Percentiles rank a stretch among this genome's conserved stretches.
These are phyloP conservation scores for Moelleriella libera DNA, from an alignment of 2,329 filamentous ascomycete species.

Conservation along the genomic window DNA sequence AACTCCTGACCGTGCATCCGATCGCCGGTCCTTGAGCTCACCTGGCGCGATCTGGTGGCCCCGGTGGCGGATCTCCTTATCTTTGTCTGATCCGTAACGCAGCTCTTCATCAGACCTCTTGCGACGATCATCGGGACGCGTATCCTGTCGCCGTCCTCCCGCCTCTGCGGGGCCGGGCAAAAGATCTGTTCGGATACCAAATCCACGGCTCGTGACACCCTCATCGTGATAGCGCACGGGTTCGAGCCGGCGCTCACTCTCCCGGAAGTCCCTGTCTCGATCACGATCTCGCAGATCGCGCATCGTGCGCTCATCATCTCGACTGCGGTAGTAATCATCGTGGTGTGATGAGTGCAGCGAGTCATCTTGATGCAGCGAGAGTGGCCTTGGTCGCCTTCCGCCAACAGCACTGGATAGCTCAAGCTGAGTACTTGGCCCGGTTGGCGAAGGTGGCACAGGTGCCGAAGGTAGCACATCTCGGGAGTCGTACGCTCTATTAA, in stretches of 20 bases:
- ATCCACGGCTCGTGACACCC: constrained; percentile 30
- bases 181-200: constrained; percentile 33
- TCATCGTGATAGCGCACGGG: constrained; percentile 29
- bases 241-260: constrained; percentile 16
- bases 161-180: constrained; percentile 25
- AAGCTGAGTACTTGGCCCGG: constrained; percentile 9
- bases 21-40: constrained; percentile 14
- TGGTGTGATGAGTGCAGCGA: constrained; percentile 26
- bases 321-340: constrained; percentile 33
- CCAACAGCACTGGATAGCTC: constrained; percentile 6
- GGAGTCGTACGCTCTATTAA: constrained; percentile 39
- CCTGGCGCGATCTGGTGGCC: constrained; percentile 11
- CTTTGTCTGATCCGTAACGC: constrained; percentile 12
- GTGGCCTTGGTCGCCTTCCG: constrained; percentile 21
- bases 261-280: constrained; percentile 13
- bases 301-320: constrained; percentile 30
- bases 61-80: constrained; percentile 15
- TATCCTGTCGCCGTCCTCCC: constrained; percentile 21
- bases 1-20: constrained; percentile 15
- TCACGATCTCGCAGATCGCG: constrained; percentile 29
- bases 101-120: constrained; percentile 17
- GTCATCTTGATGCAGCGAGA: constrained; percentile 39
- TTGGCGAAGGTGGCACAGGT: constrained; percentile 22
- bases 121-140: constrained; percentile 14
- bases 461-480: constrained; percentile 26